These are phyloP conservation scores for Cryptococcus hybrid DNA, from an alignment of 1,284 basidiomycete species.

Conservation along the genomic window DNA sequence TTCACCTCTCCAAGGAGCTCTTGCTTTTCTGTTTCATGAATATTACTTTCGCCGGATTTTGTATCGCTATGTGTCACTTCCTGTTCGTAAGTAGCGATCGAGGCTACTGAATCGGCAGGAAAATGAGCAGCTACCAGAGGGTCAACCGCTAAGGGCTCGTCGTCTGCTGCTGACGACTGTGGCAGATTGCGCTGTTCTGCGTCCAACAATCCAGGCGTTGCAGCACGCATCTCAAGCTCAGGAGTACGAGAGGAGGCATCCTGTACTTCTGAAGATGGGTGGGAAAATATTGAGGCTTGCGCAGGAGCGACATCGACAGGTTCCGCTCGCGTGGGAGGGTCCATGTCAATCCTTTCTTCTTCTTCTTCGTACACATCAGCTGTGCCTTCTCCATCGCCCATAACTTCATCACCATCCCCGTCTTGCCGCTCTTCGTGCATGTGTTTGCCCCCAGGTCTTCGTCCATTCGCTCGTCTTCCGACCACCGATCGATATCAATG, in stretches of 20 bases:
- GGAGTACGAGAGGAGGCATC: background rate
- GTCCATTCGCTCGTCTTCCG: constrained; percentile 11
- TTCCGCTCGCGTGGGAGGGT: constrained; percentile 1
- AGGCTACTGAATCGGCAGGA: background rate
- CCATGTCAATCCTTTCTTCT: constrained; percentile 11
- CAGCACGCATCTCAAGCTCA: background rate
- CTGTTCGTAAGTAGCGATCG: background rate
- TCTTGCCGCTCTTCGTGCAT: constrained; percentile 1
- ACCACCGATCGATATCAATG: constrained; percentile 4
- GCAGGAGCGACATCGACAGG: background rate
- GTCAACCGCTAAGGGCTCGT: background rate
- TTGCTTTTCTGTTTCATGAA: background rate
- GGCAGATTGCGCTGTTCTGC: background rate
- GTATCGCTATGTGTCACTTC: background rate
- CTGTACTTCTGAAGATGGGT: background rate
- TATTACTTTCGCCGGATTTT: background rate
- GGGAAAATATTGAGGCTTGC: background rate
- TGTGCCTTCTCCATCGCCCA: constrained; percentile 5
- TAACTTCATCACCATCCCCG: constrained; percentile 10
- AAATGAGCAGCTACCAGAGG: background rate
- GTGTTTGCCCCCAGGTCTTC: constrained; percentile 5
- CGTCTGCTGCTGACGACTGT: background rate
- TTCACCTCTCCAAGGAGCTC: background rate
- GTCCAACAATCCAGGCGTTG: background rate
- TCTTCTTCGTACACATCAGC: constrained; percentile 7